Evolutionary conservation across 2,329 filamentous ascomycete genomes (phyloP).

Genomic region (Hysterium pulicare): DNA sequence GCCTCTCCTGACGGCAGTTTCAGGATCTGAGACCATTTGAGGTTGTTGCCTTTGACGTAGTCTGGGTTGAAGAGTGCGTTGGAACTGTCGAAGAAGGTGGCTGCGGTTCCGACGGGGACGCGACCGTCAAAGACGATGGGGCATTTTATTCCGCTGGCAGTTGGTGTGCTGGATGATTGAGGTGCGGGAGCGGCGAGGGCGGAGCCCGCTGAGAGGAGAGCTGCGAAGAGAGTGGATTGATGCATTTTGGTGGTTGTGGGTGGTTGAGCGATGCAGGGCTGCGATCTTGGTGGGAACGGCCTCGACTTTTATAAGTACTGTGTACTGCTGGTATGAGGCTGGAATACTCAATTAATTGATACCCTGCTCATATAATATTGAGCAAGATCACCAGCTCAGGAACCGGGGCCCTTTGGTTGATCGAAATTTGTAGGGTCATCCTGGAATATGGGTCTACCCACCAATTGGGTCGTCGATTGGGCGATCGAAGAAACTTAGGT

Average conservation of each 20-base stretch:
- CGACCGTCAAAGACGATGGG: conserved; percentile 38
- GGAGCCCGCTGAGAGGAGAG: conserved; percentile 19
- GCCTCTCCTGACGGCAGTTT: conserved; percentile 43
- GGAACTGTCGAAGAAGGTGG: conserved; percentile 30
- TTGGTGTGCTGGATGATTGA: conserved; percentile 3
- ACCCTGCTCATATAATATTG: too few species aligned
- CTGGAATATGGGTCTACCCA: too few species aligned
- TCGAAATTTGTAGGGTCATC: too few species aligned
- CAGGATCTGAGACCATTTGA: conserved; percentile 52
- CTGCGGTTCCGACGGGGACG: conserved; percentile 20
- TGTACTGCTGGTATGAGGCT: too few species aligned
- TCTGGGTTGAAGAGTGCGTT: conserved; percentile 49
- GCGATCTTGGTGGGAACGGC: too few species aligned
- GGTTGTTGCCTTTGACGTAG: conserved; percentile 52
- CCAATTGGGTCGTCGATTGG: too few species aligned
- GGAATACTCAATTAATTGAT: too few species aligned
- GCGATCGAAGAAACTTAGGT: too few species aligned
- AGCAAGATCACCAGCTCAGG: too few species aligned
- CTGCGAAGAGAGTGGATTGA: conserved; percentile 16
- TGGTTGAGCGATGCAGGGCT: too few species aligned
- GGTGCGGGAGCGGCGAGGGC: conserved; percentile 22
- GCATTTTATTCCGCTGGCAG: conserved; percentile 24
- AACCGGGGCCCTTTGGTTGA: too few species aligned
- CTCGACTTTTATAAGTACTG: too few species aligned
- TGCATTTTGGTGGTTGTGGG: conserved; percentile 28